Conservation (phyloP, 495 filamentous ascomycete species). For the Penicillium canescens region DNA sequence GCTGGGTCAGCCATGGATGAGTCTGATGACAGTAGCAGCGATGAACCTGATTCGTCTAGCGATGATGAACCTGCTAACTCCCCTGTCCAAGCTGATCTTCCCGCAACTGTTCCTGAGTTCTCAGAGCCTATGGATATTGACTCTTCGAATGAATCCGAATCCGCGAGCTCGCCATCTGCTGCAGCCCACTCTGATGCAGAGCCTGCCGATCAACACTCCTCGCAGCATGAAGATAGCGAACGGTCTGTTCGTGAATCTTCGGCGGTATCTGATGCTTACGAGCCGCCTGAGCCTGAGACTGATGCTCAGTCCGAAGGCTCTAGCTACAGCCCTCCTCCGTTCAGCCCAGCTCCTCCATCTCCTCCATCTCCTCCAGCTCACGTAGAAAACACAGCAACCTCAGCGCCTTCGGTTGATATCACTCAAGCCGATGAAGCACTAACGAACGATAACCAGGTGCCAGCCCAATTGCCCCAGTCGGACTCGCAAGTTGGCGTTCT, state of each 20-base stretch:
- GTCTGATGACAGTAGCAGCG: constrained; percentile 30
- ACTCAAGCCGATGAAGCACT: constrained; percentile 30
- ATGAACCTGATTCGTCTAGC: constrained; percentile 17
- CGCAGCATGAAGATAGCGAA: constrained; percentile 2
- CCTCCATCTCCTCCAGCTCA: constrained; percentile 28
- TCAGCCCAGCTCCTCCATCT: constrained; percentile 34
- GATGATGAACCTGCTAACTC: constrained; percentile 11
- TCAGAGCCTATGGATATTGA: constrained; percentile 1
- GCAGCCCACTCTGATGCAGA: neutral
- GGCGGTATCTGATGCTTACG: constrained; percentile 53
- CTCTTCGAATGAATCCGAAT: neutral
- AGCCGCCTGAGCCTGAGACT: constrained; percentile 55
- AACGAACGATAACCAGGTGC: constrained; percentile 32
- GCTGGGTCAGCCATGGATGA: constrained; percentile 45
- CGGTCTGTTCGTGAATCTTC: constrained; percentile 31
- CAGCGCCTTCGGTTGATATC: constrained; percentile 18
- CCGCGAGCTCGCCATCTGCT: neutral
- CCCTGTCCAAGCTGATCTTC: neutral
- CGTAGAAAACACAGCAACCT: constrained; percentile 18
- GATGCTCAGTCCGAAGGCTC: constrained; percentile 30
- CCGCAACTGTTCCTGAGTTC: neutral
- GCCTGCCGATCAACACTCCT: constrained; percentile 11
- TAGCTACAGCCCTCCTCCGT: constrained; percentile 39
- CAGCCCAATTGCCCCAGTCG: constrained; percentile 15
- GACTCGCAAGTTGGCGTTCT: constrained; percentile 32